These are phyloP conservation scores for Vanderwaltozyma tropicalis DNA, from an alignment of 805 yeast genomes.

Conservation along the genomic window DNA sequence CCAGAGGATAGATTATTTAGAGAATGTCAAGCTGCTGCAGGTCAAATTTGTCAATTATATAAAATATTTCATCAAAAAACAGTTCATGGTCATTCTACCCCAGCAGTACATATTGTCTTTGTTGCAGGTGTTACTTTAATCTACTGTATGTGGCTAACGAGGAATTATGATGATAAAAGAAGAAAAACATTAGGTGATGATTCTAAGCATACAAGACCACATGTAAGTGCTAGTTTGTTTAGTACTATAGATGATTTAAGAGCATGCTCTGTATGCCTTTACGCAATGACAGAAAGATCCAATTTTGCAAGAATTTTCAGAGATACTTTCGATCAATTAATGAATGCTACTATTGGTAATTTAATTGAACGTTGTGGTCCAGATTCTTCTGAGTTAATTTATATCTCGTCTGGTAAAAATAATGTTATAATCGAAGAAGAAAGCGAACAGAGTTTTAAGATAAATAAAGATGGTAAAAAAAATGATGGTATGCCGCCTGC, in stretches of 20 bases:
- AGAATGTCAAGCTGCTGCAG: conserved; percentile 65
- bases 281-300: conserved; percentile 58
- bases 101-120: conserved; percentile 57
- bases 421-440: conserved; percentile 4
- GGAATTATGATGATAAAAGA: conserved; percentile 49
- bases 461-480: neutral
- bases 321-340: conserved; percentile 56
- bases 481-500: conserved; percentile 53
- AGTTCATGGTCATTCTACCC: conserved; percentile 50
- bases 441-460: conserved; percentile 1
- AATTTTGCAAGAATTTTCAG: conserved; percentile 51
- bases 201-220: conserved; percentile 50
- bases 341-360: conserved; percentile 55
- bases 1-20: conserved; percentile 51
- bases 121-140: conserved; percentile 59
- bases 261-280: conserved; percentile 58
- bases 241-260: conserved; percentile 52
- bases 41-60: conserved; percentile 54
- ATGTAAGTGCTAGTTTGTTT: conserved; percentile 43
- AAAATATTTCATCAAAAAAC: conserved; percentile 55
- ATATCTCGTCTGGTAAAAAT: conserved; percentile 19
- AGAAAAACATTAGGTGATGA: conserved; percentile 44
- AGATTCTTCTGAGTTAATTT: conserved; percentile 45
- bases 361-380: conserved; percentile 54
- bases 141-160: conserved; percentile 57